Base-by-base conservation (phyloP, 1,139 yeast genomes). In the Yarrowia galli region DNA sequence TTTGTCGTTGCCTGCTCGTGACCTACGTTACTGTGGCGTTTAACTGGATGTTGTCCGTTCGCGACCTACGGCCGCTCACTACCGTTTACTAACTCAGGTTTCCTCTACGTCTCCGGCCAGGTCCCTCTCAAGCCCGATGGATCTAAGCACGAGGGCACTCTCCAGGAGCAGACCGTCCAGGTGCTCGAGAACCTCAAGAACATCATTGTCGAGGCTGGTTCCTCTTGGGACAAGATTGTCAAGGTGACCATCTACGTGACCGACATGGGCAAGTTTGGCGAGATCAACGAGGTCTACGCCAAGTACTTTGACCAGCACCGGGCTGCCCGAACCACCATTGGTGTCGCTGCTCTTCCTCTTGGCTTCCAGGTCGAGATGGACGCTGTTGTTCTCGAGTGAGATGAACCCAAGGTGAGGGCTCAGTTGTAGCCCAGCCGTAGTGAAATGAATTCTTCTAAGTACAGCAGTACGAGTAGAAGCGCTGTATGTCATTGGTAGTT, bases 271-370 rank as follows among this genome's bases (percentile, higher is more conserved):
- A 86, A 89, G 78, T 93, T 92, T 75, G 89, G 85, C 70, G 89
- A 86, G 72, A 91, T 93, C 83, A 93, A 93, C 81, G 84, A 84
- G 72, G 95, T 91, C 67, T 93, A 92, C 80, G 87, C 85, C 71
- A 88, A 89, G 79, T 90, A 89, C 80, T 92, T 93, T 82, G 83
- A 78, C 77, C 84, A 82, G 69, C 96, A 91, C 83, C 90, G 89
- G 80, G 98, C 98, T 68, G 97, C 98, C 48, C 90, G 98, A 84
- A 90, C 97, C 1, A 92, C 97, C 83, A 96, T 92, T 73, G 97
- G 97, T 58, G 98, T 92, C 72, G 88, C 87, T 78, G 87, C 86
- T 71, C 86, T 92, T 76, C 98, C 98, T 71, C 85, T 92, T 78
- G 91, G 92, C 69, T 91, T 87, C 70, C 89, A 85, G 69, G 84